phyloP scores from a whole-genome alignment of 177 flowering plant genomes.

The Vitis hybrid region DNA sequence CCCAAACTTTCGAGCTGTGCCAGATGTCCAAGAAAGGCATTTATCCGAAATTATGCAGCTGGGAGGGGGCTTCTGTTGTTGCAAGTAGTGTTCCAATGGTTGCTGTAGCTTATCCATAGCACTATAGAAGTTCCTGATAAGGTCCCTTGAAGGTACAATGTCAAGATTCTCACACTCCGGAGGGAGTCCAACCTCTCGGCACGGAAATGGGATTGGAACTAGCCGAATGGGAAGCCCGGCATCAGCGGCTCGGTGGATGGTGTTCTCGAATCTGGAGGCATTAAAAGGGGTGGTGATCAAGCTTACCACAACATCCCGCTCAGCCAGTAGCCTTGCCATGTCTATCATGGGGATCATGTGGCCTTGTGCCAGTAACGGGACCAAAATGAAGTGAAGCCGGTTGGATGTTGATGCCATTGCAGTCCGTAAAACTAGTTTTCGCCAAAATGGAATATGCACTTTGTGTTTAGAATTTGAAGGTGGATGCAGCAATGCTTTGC shows the following conservation, averaged over 20 bases:
- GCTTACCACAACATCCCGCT: conserved; percentile 26
- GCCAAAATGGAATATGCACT: no score
- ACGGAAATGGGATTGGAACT: conserved; percentile 32
- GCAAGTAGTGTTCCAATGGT: conserved; percentile 27
- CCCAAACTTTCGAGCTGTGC: conserved; percentile 27
- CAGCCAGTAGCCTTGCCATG: conserved; percentile 39
- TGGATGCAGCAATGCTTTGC: no score
- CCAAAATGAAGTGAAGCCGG: conserved; percentile 35
- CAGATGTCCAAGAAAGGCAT: conserved; percentile 34
- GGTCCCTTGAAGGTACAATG: conserved; percentile 28
- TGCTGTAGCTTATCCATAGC: conserved; percentile 24
- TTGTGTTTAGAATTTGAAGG: no score
- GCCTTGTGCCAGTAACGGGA: conserved; percentile 52
- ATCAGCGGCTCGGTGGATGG: conserved; percentile 21
- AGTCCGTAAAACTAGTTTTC: no score
- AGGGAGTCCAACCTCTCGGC: conserved; percentile 38
- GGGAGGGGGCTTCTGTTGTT: conserved; percentile 20
- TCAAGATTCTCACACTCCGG: conserved; percentile 46
- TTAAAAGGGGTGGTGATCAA: conserved; percentile 45
- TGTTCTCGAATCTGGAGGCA: conserved; percentile 24
- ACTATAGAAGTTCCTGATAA: conserved; percentile 22
- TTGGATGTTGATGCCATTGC: conserved; percentile 6
- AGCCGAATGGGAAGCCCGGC: conserved; percentile 25
- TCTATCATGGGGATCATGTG: conserved; percentile 55
- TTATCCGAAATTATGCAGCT: conserved; percentile 47